Evolutionary conservation across 805 yeast species (phyloP), one percentile per base, ranked within the genome.

Genomic region (Pichia cabralensis): DNA sequence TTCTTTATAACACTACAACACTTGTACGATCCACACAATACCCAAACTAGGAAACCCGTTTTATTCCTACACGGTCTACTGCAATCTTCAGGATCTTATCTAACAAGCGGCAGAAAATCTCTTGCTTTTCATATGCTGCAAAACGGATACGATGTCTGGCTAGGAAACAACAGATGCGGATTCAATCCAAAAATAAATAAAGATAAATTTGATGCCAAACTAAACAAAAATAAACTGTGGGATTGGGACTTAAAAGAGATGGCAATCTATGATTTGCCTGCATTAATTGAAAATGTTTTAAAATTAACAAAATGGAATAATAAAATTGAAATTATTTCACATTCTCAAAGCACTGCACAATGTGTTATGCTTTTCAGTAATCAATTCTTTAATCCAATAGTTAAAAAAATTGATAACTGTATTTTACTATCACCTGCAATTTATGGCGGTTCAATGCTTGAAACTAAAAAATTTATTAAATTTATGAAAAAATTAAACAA

Each of bases 321-420:
- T n/a, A 69, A 76, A 46, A 46, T 88, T 7, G 66, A 79, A 0
- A 56, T 89, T 16, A 67, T 78, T 8, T 88, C 88, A 2, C 98
- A 89, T 53, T 83, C 94, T 12, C 97, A 92, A 58, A 97, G 97
- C 1, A 86, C 96, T 2, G 75, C 96, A 1, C 95, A 88, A 55
- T 67, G 80, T 1, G 80, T 85, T 36, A 60, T 81, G 47, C 72
- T 85, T 31, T 60, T 92, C 23, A 68, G 80, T 13, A 60, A 62
- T 34, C 69, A 67, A 25, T 52, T 53, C 28, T 57, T 61, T 4
- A 76, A 74, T 41, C 23, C 15, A 7, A 8, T 13, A 16, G 20
- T 21, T 15, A n/a, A 16, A 5, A 20, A 31, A 9, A 55, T 89
- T 14, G 77, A 76, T 35, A 67, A 71, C 35, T 83, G 84, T 49